A percentile compares a stretch with the other conserved stretches of the same genome.
Conservation (phyloP, 2,329 filamentous ascomycete species). For the Hymenoscyphus fraxineus region DNA sequence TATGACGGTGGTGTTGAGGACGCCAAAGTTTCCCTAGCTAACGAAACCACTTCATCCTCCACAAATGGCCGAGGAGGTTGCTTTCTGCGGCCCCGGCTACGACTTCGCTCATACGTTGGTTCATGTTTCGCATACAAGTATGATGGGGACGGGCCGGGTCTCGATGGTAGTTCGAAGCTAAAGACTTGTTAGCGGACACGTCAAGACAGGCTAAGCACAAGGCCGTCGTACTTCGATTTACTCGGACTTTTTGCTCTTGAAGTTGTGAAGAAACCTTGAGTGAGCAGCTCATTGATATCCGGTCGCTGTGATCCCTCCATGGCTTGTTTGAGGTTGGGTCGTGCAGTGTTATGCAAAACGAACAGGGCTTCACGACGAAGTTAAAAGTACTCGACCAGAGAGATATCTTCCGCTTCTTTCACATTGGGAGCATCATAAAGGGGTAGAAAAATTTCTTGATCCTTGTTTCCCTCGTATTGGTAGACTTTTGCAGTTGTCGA, state of each 20-base stretch:
- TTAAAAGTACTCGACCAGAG: not conserved
- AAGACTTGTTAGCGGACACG: not conserved
- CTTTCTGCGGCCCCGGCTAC: slow-evolving; percentile 21
- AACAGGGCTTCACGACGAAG: not conserved
- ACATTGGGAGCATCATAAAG: not conserved
- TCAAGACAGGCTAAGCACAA: not conserved
- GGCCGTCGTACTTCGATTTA: slow-evolving; percentile 28
- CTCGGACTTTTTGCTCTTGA: slow-evolving; percentile 39
- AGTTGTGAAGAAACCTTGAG: slow-evolving; percentile 48
- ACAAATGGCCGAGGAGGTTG: slow-evolving; percentile 50
- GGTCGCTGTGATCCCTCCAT: slow-evolving; percentile 16
- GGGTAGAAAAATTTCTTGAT: not conserved
- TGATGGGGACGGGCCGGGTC: slow-evolving; percentile 12
- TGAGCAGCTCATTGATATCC: slow-evolving; percentile 45
- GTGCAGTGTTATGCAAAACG: slow-evolving; percentile 1
- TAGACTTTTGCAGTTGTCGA: not conserved
- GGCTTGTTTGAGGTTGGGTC: not conserved
- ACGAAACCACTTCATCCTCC: slow-evolving; percentile 63
- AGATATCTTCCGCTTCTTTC: not conserved
- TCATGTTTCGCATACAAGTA: slow-evolving; percentile 15
- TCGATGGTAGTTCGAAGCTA: slow-evolving; percentile 13
- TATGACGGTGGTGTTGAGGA: slow-evolving; percentile 37
- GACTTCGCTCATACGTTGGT: slow-evolving; percentile 17
- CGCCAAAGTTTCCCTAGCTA: slow-evolving; percentile 53
- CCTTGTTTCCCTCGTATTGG: not conserved